Conservation (phyloP, 495 filamentous ascomycete genomes). For the Polyplosphaeria fusca region DNA sequence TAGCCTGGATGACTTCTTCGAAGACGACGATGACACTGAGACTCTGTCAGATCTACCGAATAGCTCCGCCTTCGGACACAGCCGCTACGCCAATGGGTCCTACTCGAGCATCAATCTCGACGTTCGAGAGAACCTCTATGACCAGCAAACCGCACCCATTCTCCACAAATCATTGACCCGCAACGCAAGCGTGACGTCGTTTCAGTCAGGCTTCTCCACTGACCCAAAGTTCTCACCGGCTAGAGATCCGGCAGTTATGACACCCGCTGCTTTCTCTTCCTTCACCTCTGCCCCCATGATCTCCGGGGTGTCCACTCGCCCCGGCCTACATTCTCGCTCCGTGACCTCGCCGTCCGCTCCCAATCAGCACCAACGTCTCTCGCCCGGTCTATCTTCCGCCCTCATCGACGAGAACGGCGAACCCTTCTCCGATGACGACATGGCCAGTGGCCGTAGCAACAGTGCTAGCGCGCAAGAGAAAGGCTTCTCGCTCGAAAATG, state of each 20-base stretch:
- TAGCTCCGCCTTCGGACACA: slow-evolving; percentile 22
- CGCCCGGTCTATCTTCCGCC: slow-evolving; percentile 23
- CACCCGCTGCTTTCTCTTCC: slow-evolving; percentile 51
- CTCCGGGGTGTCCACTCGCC: slow-evolving; percentile 19
- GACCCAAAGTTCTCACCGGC: slow-evolving; percentile 61
- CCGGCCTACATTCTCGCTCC: slow-evolving; percentile 42
- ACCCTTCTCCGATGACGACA: slow-evolving; percentile 44
- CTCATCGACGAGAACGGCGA: slow-evolving; percentile 36
- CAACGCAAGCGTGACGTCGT: slow-evolving; percentile 69
- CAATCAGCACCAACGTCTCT: slow-evolving; percentile 28
- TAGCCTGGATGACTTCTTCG: slow-evolving; percentile 93
- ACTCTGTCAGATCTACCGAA: slow-evolving; percentile 54
- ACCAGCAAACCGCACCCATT: slow-evolving; percentile 90
- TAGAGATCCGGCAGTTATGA: slow-evolving; percentile 61
- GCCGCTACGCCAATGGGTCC: slow-evolving; percentile 15
- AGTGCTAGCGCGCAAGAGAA: slow-evolving; percentile 5
- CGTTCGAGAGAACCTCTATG: slow-evolving; percentile 80
- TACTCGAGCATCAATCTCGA: slow-evolving; percentile 55
- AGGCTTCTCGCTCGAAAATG: slow-evolving; percentile 29
- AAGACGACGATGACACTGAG: slow-evolving; percentile 48
- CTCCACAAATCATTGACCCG: slow-evolving; percentile 74
- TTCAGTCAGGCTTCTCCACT: slow-evolving; percentile 76
- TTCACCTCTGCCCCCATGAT: slow-evolving; percentile 20
- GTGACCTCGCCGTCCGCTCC: slow-evolving; percentile 39
- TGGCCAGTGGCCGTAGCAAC: slow-evolving; percentile 11